Percentiles rank a stretch among this genome's conserved stretches.
These are phyloP conservation scores for Monosporascus sp. DNA, from an alignment of 2,329 filamentous ascomycete genomes.

Conservation along the genomic window DNA sequence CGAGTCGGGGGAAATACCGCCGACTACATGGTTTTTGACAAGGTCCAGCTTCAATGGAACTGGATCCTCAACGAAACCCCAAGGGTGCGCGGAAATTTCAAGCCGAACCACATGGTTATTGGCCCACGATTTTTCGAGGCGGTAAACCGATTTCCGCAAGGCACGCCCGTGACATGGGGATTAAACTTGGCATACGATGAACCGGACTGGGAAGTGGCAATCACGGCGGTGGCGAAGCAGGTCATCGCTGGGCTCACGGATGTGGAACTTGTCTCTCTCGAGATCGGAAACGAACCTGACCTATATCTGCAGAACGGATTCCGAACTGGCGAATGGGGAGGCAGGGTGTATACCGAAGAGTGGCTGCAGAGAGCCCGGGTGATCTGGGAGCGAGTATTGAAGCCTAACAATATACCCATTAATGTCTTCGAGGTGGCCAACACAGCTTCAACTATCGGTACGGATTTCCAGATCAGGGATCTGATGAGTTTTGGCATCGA, in stretches of 20 bases:
- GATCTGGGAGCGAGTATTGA: conserved; percentile 38
- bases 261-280: conserved; percentile 22
- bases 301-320: conserved; percentile 35
- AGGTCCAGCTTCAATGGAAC: conserved; percentile 27
- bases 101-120: conserved; percentile 38
- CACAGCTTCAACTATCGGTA: conserved; percentile 45
- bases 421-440: conserved; percentile 43
- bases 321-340: conserved; percentile 36
- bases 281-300: conserved; percentile 27
- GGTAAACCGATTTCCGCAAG: conserved; percentile 41
- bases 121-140: conserved; percentile 42
- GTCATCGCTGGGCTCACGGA: conserved; percentile 15
- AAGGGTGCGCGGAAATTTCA: conserved; percentile 31
- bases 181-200: conserved; percentile 43
- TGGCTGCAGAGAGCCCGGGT: conserved; percentile 38
- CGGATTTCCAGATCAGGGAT: conserved; percentile 39
- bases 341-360: conserved; percentile 36
- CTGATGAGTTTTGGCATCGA: conserved; percentile 34
- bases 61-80: conserved; percentile 33
- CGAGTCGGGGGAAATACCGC: conserved; percentile 46
- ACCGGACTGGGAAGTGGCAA: conserved; percentile 36
- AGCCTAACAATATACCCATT: conserved; percentile 31
- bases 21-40: conserved; percentile 42
- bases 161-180: conserved; percentile 43
- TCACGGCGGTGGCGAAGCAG: conserved; percentile 32